phyloP scores from a whole-genome alignment of 352 stramenopile genomes.

The Pythium sukuiense region DNA sequence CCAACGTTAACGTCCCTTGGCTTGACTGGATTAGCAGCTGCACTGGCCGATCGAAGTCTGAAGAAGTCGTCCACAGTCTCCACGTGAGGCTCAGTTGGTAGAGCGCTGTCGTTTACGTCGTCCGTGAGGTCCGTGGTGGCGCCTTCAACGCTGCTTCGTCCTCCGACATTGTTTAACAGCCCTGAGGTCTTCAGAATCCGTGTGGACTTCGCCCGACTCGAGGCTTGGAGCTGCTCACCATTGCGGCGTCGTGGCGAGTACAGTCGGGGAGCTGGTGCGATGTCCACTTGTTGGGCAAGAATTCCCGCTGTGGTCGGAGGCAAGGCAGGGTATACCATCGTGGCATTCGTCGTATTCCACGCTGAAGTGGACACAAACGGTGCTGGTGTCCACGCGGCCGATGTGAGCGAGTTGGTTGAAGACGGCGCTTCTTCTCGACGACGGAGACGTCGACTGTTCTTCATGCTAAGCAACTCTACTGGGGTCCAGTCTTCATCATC shows the following conservation, averaged over 20 bases:
- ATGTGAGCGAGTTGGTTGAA: background rate
- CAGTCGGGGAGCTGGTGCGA: conserved; percentile 17
- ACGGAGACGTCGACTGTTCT: conserved; percentile 51
- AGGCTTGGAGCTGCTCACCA: conserved; percentile 7
- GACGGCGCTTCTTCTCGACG: background rate
- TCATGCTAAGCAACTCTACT: conserved; percentile 73
- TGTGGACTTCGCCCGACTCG: background rate
- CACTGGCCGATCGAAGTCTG: conserved; percentile 30
- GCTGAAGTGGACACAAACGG: background rate
- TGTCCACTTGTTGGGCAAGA: conserved; percentile 14
- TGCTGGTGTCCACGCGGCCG: background rate
- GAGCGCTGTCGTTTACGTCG: background rate
- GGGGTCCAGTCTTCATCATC: conserved; percentile 62
- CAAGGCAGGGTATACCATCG: conserved; percentile 24
- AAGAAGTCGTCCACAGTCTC: conserved; percentile 71
- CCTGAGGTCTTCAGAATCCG: background rate
- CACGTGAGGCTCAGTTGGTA: background rate
- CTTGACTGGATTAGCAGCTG: background rate
- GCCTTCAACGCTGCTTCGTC: conserved; percentile 18
- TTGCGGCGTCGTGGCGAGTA: conserved; percentile 20
- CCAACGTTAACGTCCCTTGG: conserved; percentile 2
- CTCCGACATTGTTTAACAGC: conserved; percentile 10
- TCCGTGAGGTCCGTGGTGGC: conserved; percentile 24
- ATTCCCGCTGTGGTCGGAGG: conserved; percentile 8
- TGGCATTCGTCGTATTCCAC: conserved; percentile 5